Base-by-base conservation (phyloP, 2,329 filamentous ascomycete species). In the Chrysosphaeria jannelii region DNA sequence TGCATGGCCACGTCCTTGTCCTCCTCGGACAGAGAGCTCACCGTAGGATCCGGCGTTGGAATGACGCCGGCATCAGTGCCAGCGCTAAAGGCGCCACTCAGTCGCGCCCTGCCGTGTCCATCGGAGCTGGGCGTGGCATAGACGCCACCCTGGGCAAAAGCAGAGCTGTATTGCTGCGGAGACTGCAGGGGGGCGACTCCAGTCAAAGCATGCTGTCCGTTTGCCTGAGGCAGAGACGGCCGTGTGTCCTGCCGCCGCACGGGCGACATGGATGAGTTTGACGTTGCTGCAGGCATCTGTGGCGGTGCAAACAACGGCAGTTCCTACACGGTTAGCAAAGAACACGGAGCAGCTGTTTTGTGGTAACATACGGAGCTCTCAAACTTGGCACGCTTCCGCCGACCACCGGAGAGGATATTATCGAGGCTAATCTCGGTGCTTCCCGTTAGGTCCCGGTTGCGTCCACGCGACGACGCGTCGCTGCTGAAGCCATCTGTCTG, bases 391-490 rank as follows among this genome's bases (percentile, higher is more conserved):
- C 78, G 65, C 53, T 93, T 91, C 40, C 85, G 68, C 44, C 85
- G 69, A 34, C 81, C 79, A 39, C 88, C 85, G 46, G 93, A 81
- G 30, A 97, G 72, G 44, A 97, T 93, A 42, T 97, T 97, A 35
- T 91, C 79, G 34, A 91, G 63, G 42, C 81, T 93, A 39, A 97
- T 97, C 35, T 97, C 85, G 10, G 85, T 89, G 41, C 76, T 91
- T 23, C 75, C 78, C 25, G 31, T 29, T 32, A 76, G 70, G 37
- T 91, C 79, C 43, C 74, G 78, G 35, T 57, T 61, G 42, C 71
- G 71, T 36, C 71, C 67, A 28, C 69, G 69, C 33, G 70, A 56
- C 26, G 75, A 79, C 33, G 63, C 69, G 34, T 72, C 79, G 43
- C 79, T 88, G 46, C 75, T 89, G 43, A 85, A 85, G 30, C 65